A percentile compares a stretch with the other conserved stretches of the same genome.
These are phyloP conservation scores for Alternaria sp. DNA, from an alignment of 2,329 filamentous ascomycete genomes.

Conservation along the genomic window DNA sequence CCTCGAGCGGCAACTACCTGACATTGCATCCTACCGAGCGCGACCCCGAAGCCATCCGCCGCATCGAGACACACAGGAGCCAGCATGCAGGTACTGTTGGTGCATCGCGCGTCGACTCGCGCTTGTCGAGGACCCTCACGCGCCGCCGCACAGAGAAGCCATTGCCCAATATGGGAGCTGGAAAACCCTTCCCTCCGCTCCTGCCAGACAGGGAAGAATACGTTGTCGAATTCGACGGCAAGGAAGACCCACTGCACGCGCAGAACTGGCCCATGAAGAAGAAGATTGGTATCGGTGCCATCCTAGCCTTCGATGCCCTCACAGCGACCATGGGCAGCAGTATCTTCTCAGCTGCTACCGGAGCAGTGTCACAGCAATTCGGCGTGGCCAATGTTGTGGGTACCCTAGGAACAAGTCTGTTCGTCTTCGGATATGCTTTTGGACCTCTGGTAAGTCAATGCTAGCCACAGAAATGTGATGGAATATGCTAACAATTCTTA, in stretches of 20 bases:
- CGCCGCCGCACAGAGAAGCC: conserved; percentile 56
- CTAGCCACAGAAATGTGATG: background rate
- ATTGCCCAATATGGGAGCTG: conserved; percentile 73
- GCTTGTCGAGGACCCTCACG: conserved; percentile 53
- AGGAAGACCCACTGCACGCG: conserved; percentile 82
- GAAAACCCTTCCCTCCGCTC: conserved; percentile 75
- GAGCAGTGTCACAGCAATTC: conserved; percentile 39
- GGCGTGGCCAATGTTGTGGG: conserved; percentile 40
- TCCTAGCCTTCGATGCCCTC: conserved; percentile 77
- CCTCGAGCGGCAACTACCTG: conserved; percentile 30
- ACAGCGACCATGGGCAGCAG: conserved; percentile 70
- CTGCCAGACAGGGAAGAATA: conserved; percentile 78
- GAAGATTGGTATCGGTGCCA: conserved; percentile 74
- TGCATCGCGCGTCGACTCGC: conserved; percentile 48
- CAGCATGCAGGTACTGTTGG: conserved; percentile 78
- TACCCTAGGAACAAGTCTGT: conserved; percentile 46
- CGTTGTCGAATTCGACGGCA: conserved; percentile 83
- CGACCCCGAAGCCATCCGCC: conserved; percentile 72
- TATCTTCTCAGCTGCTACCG: conserved; percentile 53
- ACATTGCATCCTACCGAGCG: conserved; percentile 61
- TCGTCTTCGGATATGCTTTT: conserved; percentile 50
- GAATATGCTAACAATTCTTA: conserved; percentile 13
- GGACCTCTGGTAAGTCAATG: conserved; percentile 43
- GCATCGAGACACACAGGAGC: conserved; percentile 75
- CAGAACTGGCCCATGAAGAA: conserved; percentile 86